A percentile compares a stretch with the other conserved stretches of the same genome.
These are phyloP conservation scores for Candida sonorensis DNA, from an alignment of 805 yeast genomes.

Conservation along the genomic window DNA sequence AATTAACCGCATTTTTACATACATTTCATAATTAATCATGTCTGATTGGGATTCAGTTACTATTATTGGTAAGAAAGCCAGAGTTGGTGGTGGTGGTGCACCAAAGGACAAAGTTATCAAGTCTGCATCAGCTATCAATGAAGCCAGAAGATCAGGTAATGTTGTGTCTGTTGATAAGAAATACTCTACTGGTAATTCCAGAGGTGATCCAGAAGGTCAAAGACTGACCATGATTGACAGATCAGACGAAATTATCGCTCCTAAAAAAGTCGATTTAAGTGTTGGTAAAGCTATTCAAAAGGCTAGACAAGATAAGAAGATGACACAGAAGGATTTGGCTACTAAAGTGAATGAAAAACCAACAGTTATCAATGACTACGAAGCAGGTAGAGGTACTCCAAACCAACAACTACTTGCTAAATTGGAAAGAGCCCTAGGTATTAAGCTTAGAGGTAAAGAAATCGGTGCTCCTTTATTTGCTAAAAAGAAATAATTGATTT, in stretches of 20 bases:
- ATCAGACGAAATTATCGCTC: constrained; percentile 87
- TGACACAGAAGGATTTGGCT: constrained; percentile 95
- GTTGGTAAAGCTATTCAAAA: constrained; percentile 86
- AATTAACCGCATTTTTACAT: no score
- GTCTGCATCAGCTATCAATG: constrained; percentile 72
- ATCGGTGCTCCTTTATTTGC: constrained; percentile 81
- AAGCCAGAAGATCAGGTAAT: constrained; percentile 88
- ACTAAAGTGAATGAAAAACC: constrained; percentile 95
- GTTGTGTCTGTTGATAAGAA: constrained; percentile 92
- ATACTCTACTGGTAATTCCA: constrained; percentile 61
- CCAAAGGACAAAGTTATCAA: constrained; percentile 83
- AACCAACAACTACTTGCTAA: constrained; percentile 92
- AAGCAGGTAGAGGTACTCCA: constrained; percentile 93
- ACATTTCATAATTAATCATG: no score
- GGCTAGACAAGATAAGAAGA: constrained; percentile 80
- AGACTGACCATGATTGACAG: constrained; percentile 89
- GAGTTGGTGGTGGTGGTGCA: constrained; percentile 73
- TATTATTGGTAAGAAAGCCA: constrained; percentile 81
- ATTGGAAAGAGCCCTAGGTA: constrained; percentile 89
- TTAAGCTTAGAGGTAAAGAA: constrained; percentile 92
- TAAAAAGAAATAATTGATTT: constrained; percentile 29
- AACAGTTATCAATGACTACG: constrained; percentile 90
- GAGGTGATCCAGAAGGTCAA: constrained; percentile 84
- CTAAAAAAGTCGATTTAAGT: constrained; percentile 73
- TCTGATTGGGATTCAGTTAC: constrained; percentile 92